phyloP scores from a whole-genome alignment of 1,284 basidiomycete species.

The Cronartium ribicola region DNA sequence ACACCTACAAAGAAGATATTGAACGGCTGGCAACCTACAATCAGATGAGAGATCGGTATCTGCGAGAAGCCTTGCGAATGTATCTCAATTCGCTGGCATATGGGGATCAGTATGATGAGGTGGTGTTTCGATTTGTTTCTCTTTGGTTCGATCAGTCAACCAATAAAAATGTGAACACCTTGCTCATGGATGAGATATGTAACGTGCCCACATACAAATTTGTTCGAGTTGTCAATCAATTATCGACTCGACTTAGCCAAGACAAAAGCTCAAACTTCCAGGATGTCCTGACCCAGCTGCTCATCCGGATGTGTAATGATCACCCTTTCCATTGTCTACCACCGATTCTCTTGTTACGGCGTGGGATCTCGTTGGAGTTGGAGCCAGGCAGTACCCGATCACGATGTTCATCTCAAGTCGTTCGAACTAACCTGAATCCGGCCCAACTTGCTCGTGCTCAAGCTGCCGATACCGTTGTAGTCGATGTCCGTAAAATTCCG shows the following conservation, averaged over 20 bases:
- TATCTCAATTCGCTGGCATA: slow-evolving; percentile 68
- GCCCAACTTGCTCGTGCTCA: slow-evolving; percentile 56
- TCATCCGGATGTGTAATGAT: slow-evolving; percentile 73
- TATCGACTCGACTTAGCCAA: slow-evolving; percentile 73
- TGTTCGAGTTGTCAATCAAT: slow-evolving; percentile 82
- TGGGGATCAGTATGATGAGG: slow-evolving; percentile 69
- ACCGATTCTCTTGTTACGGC: slow-evolving; percentile 69
- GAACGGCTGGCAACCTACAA: slow-evolving; percentile 56
- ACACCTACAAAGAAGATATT: slow-evolving; percentile 62
- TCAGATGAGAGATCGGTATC: slow-evolving; percentile 55
- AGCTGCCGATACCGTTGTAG: slow-evolving; percentile 69
- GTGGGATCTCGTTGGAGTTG: slow-evolving; percentile 42
- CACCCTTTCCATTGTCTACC: slow-evolving; percentile 93
- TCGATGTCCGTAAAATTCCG: slow-evolving; percentile 58
- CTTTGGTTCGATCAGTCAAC: slow-evolving; percentile 85
- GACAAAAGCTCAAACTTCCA: slow-evolving; percentile 56
- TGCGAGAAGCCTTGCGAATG: slow-evolving; percentile 73
- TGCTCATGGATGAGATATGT: slow-evolving; percentile 58
- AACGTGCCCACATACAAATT: slow-evolving; percentile 83
- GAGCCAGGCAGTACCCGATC: slow-evolving; percentile 41
- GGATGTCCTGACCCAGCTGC: slow-evolving; percentile 61
- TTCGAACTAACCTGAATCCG: slow-evolving; percentile 24
- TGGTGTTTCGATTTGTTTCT: slow-evolving; percentile 73
- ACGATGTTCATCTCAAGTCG: slow-evolving; percentile 41
- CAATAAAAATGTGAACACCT: slow-evolving; percentile 58